Base-by-base conservation (phyloP, 2,329 filamentous ascomycete genomes). In the Ascochyta rabiei region DNA sequence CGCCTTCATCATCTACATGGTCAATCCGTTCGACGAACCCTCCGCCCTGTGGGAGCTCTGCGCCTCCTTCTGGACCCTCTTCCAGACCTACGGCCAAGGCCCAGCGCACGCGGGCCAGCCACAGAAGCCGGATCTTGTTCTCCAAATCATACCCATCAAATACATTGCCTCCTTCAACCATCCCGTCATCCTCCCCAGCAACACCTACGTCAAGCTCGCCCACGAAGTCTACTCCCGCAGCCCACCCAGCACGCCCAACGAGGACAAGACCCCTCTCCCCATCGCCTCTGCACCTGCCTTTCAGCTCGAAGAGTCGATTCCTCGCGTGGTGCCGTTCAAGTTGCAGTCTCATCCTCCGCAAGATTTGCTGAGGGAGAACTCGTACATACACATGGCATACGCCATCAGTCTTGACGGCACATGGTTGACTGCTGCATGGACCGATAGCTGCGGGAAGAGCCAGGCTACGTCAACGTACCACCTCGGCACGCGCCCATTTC, bases 351-450 rank as follows among this genome's bases (percentile, higher is more conserved):
- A 84, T 13, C 88, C 89, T 2, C 90, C 89, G 0, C 83, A 86
- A 16, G 89, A 91, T 16, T 77, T 93, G 6, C 79, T 95, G 48
- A 85, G 89, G 50, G 90, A 95, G 69, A 91, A 92, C 61, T 89
- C 86, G 0, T 89, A 89, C 66, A 85, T 96, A 26, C 91, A 96
- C 70, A 79, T 96, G 39, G 89, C 88, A 1, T 96, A 96, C 67
- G 85, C 89, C 2, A 82, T 87, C 50, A 93, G 89, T 66, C 80
- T 87, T 10, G 89, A 93, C 70, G 85, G 88, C 18, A 80, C 87
- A 8, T 96, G 91, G 91, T 77, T 95, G 33, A 88, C 87, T 12
- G 89, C 86, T 6, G 88, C 89, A 0, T 96, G 91, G 91, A 90
- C 88, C 1, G 90, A 96, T 68, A 90, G 86, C 62, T 84, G 84